These are phyloP conservation scores for Didymosphaeria variabile DNA, from an alignment of 2,329 filamentous ascomycete genomes.

Conservation along the genomic window DNA sequence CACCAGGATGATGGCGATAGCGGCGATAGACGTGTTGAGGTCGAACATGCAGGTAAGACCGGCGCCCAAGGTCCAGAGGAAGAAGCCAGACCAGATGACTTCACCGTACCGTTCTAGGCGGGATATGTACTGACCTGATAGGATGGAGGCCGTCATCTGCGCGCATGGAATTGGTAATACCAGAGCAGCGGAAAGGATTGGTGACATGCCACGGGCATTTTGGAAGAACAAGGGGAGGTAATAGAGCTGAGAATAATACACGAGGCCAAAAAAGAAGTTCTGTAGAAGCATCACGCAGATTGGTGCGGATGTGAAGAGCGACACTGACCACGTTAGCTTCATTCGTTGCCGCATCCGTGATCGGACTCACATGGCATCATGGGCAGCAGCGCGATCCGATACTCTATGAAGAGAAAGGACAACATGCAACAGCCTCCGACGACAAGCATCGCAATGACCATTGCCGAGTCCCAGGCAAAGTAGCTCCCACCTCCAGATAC, in stretches of 20 bases:
- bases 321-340: slow-evolving; percentile 44
- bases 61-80: slow-evolving; percentile 61
- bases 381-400: slow-evolving; percentile 5
- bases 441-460: slow-evolving; percentile 68
- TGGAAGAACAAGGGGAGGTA: slow-evolving; percentile 71
- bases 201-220: slow-evolving; percentile 60
- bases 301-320: slow-evolving; percentile 64
- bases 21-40: slow-evolving; percentile 51
- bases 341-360: background rate
- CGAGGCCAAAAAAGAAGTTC: slow-evolving; percentile 67
- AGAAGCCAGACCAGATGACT: slow-evolving; percentile 62
- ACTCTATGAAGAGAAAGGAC: slow-evolving; percentile 64
- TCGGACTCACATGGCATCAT: slow-evolving; percentile 10
- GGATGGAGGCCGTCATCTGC: slow-evolving; percentile 58
- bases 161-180: slow-evolving; percentile 59
- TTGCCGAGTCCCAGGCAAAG: slow-evolving; percentile 64
- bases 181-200: slow-evolving; percentile 58
- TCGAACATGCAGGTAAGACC: slow-evolving; percentile 63
- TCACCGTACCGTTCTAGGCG: slow-evolving; percentile 66
- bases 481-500: slow-evolving; percentile 57
- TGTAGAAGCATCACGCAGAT: slow-evolving; percentile 66
- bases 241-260: slow-evolving; percentile 68
- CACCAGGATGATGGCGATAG: slow-evolving; percentile 63
- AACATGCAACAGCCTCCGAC: slow-evolving; percentile 59
- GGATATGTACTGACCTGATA: slow-evolving; percentile 67